These are phyloP conservation scores for Castanopsis chinensis DNA, from an alignment of 306 rosid genomes.

Conservation along the genomic window DNA sequence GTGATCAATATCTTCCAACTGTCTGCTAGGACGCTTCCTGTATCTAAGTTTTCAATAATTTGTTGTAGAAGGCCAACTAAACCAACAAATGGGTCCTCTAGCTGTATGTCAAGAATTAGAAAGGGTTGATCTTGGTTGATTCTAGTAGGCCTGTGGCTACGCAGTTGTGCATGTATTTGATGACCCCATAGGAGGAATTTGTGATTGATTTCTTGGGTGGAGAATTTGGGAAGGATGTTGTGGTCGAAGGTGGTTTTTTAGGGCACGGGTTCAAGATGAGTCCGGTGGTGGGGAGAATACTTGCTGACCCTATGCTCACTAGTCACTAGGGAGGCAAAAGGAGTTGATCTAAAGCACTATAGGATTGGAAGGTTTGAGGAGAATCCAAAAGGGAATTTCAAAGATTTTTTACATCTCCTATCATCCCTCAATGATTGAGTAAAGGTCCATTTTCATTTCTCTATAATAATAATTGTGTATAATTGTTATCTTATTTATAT, in stretches of 20 bases:
- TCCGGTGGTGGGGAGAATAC: constrained; percentile 62
- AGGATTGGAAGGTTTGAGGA: constrained; percentile 52
- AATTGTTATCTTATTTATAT: not conserved
- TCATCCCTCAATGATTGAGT: no score
- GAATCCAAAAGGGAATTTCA: constrained; percentile 43
- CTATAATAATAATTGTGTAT: no score
- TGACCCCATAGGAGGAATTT: constrained; percentile 81
- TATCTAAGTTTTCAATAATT: no score
- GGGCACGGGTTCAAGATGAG: constrained; percentile 97
- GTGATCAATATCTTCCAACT: no score
- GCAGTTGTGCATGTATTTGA: constrained; percentile 71
- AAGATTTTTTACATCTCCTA: constrained; percentile 13
- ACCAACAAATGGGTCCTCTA: no score
- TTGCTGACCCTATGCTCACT: constrained; percentile 47
- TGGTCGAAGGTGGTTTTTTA: constrained; percentile 80
- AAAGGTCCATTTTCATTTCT: no score
- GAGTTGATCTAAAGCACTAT: constrained; percentile 59
- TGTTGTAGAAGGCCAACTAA: no score
- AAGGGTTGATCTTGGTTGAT: constrained; percentile 36
- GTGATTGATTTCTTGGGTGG: constrained; percentile 83
- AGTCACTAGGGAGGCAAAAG: constrained; percentile 43
- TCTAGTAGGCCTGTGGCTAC: constrained; percentile 47
- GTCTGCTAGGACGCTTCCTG: no score
- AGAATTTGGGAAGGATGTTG: constrained; percentile 61
- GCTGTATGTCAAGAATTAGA: no score